Percentiles rank a stretch among this genome's conserved stretches.
phyloP scores from a whole-genome alignment of 2,329 filamentous ascomycete genomes.

The Fusarium siculi region DNA sequence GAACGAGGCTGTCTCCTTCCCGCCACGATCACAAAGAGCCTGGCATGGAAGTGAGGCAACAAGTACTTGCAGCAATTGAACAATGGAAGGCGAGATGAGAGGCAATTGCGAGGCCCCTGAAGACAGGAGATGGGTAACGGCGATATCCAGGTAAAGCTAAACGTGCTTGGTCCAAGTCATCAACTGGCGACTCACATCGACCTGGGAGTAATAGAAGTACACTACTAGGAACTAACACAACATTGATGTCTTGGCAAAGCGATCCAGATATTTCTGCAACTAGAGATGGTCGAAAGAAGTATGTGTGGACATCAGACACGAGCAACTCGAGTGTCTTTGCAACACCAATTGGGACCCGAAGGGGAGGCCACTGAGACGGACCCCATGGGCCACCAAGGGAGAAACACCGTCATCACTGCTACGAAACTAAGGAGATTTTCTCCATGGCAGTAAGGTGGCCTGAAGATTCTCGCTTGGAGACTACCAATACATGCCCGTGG shows the following conservation, averaged over 20 bases:
- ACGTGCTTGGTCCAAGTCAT: not conserved
- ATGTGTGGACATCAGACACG: not conserved
- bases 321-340: not conserved
- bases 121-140: no score
- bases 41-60: not conserved
- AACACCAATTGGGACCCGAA: not conserved
- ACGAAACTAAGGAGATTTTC: accelerated
- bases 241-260: accelerated
- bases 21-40: not conserved
- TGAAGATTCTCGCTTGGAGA: not conserved
- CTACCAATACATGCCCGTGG: not conserved
- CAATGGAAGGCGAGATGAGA: not conserved
- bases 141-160: not conserved
- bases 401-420: no score
- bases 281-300: not conserved
- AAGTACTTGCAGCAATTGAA: not conserved
- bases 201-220: not conserved
- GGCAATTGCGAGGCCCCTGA: not conserved
- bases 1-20: not conserved
- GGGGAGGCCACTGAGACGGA: not conserved
- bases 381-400: not conserved
- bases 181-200: no score
- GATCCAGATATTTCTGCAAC: no score
- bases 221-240: not conserved
- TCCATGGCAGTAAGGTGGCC: accelerated